phyloP scores from a whole-genome alignment of 208 protist species.

The Crithidia fasciculata region DNA sequence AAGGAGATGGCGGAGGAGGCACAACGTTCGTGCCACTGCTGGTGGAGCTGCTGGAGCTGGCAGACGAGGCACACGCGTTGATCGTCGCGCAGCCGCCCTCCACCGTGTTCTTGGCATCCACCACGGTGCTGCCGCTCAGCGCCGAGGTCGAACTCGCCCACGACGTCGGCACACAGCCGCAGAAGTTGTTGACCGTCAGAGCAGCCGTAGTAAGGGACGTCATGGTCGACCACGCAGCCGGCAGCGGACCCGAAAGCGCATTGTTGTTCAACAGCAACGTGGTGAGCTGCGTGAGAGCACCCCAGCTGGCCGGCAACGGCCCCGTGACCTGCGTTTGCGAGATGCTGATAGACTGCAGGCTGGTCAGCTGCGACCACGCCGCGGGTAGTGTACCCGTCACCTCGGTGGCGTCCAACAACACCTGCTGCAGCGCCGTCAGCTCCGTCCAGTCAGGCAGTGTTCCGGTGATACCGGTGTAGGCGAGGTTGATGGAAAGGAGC shows the following conservation, averaged over 20 bases:
- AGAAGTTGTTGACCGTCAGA: background rate
- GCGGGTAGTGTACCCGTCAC: slow-evolving; percentile 19
- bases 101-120: background rate
- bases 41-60: background rate
- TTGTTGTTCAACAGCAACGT: slow-evolving; percentile 4
- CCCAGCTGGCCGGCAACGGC: slow-evolving; percentile 14
- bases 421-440: background rate
- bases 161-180: background rate
- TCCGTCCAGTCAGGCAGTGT: slow-evolving; percentile 2
- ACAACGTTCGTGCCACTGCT: background rate
- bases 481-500: background rate
- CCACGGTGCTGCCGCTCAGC: background rate
- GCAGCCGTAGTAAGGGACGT: background rate
- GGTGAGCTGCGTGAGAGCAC: background rate
- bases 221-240: background rate
- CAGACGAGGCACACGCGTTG: background rate
- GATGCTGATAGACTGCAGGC: slow-evolving; percentile 15
- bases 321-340: slow-evolving; percentile 17
- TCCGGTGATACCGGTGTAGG: slow-evolving; percentile 13
- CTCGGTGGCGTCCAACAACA: background rate
- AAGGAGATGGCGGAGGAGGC: background rate
- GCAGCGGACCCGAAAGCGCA: background rate
- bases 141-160: background rate
- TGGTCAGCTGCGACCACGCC: slow-evolving; percentile 16
- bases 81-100: background rate